Evolutionary conservation across 495 filamentous ascomycete species (phyloP), one percentile per base, ranked within the genome.

Genomic region (Antarctomyces pellizariae): DNA sequence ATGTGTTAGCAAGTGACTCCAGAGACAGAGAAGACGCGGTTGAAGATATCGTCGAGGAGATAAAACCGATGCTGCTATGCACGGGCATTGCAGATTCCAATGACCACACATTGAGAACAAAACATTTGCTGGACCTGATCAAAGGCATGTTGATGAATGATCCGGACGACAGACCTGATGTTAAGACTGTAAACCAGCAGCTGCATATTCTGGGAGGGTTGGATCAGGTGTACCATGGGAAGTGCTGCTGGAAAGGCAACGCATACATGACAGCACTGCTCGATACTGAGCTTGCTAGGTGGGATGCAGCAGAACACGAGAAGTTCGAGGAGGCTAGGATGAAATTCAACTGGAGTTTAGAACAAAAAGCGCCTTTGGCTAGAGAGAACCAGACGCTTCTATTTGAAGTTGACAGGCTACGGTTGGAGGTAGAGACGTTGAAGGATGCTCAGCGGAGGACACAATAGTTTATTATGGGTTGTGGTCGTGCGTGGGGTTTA

Each of bases 141-240:
- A 36, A 41, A 6, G 30, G 25, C 13, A 56, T 56, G 52, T 30
- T 54, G 5, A 36, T 41, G 1, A 8, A n/a, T 0, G 22, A 34
- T 2, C 39, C 50, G 1, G 30, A 31, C 0, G 18, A 18, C 2
- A 39, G 52, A 4, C 52, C 50, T 0, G 25, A 31, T 1, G 48
- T 46, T 11, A 36, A 36, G 11, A 26, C 45, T 7, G 46, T 53
- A 11, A 43, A 46, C 14, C 32, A 26, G 2, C 39, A 44, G 25
- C 39, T 56, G 1, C 37, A 40, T 4, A 46, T 47, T 13, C 36
- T 56, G 3, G 52, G 52, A 1, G 52, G 52, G 5, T 31, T 54
- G 2, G 47, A 54, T 4, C 52, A 56, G 32, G 34, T 54, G 4
- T 56, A 56, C 35, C 49, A 54, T 34, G 42, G 38, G 2, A 23